Conservation (phyloP, 73 alveolate genomes). For the Symbiodinium pilosum region DNA sequence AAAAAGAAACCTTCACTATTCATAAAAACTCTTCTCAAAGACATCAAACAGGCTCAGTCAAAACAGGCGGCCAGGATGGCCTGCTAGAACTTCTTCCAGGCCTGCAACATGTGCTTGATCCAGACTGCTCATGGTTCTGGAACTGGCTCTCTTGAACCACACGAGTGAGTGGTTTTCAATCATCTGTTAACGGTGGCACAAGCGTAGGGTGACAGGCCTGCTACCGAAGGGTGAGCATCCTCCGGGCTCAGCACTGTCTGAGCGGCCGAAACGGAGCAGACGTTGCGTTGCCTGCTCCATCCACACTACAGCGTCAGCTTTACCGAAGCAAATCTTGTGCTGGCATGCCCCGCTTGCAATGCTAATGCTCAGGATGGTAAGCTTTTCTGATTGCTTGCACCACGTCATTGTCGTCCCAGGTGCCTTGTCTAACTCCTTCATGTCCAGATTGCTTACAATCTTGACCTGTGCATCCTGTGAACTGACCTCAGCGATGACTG, state of each 20-base stretch:
- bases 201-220: background rate
- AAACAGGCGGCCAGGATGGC: background rate
- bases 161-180: background rate
- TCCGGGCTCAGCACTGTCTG: conserved; percentile 6
- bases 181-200: background rate
- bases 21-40: background rate
- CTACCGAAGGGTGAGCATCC: conserved; percentile 28
- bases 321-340: background rate
- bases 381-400: no score
- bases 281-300: conserved; percentile 55
- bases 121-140: background rate
- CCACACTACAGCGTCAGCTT: background rate
- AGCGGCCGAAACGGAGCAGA: conserved; percentile 7
- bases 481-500: conserved; percentile 16
- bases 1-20: background rate
- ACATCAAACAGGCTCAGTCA: no score
- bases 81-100: background rate
- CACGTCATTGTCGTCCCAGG: background rate
- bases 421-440: conserved; percentile 58
- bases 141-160: background rate
- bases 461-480: conserved; percentile 74
- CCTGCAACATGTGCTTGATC: background rate
- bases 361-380: no score
- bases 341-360: background rate
- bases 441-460: conserved; percentile 48